These are phyloP conservation scores for Lichenothelia convexa DNA, from an alignment of 495 filamentous ascomycete genomes.

Conservation along the genomic window DNA sequence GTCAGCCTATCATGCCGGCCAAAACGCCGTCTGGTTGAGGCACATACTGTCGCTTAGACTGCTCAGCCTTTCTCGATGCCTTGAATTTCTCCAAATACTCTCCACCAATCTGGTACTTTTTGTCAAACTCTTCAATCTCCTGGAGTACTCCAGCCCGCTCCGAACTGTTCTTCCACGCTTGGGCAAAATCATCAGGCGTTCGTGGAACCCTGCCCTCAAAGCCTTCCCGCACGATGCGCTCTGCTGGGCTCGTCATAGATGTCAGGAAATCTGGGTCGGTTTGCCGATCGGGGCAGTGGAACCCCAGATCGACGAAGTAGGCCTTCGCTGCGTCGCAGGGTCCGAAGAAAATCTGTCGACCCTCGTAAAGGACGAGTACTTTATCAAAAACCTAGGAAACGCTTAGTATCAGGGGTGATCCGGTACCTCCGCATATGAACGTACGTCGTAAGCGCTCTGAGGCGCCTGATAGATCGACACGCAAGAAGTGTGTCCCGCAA, in stretches of 20 bases:
- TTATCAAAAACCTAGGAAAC: constrained; percentile 14
- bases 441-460: constrained; percentile 12
- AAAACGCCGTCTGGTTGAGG: no score
- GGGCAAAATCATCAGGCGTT: constrained; percentile 14
- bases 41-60: no score
- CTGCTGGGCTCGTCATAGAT: constrained; percentile 9
- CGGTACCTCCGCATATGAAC: no score
- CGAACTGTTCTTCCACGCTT: constrained; percentile 7
- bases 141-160: constrained; percentile 2
- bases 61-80: constrained; percentile 27
- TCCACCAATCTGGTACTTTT: constrained; percentile 2
- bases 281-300: constrained; percentile 12
- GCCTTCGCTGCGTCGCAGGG: constrained; percentile 35
- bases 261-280: constrained; percentile 16
- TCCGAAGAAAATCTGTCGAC: constrained; percentile 51
- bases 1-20: no score
- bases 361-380: constrained; percentile 39
- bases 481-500: constrained; percentile 18
- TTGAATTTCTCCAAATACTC: constrained; percentile 40
- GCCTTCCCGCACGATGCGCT: constrained; percentile 10
- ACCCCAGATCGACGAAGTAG: constrained; percentile 37
- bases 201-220: constrained; percentile 13
- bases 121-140: constrained; percentile 8
- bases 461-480: constrained; percentile 16
- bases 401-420: no score